Evolutionary conservation across 441 rosid species (phyloP), one percentile per base, ranked within the genome.

Genomic region (Brassica balearica): DNA sequence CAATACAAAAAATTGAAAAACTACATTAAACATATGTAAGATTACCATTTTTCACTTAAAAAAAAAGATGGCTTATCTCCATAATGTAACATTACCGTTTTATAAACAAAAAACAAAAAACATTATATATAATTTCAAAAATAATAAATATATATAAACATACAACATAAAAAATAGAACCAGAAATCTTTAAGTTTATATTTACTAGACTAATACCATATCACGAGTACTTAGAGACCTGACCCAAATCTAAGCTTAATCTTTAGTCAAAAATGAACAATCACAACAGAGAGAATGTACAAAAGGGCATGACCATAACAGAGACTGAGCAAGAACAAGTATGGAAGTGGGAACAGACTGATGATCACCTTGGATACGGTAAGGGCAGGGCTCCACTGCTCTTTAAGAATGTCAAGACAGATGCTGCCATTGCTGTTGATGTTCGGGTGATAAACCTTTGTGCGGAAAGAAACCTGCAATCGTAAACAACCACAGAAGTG

Each of bases 371-470:
- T 92, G 51, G 98, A 92, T 65, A 92, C 84, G 83, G 97, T 89
- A 51, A 95, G 91, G 22, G 97, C 97, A 72, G 97, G 98, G 79
- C 91, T 89, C 98, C 98, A 92, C 77, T 90, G 94, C 51, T 92
- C 93, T 82, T 94, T 91, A 32, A 94, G 90, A 77, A 94, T 94
- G 80, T 92, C 97, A n/a, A 92, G 92, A 73, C 97, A 92, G 83
- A 94, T 92, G 86, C 94, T 92, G 12, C 96, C 97, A 56, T 89
- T 92, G 87, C 92, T 94, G 82, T 95, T 93, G 86, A 93, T 92
- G 48, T 93, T 93, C 0, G 98, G 98, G 77, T 95, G 96, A 86
- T 84, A 94, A 32, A 90, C 98, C 84, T 88, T 92, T 27, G 97
- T 92, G 12, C 91, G 86, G 82, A 94, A 94, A 65, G 98, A 81